Percentiles rank a stretch among this genome's conserved stretches.
These are phyloP conservation scores for Cinchona pubescens DNA, from an alignment of 257 asterid genomes.

Conservation along the genomic window DNA sequence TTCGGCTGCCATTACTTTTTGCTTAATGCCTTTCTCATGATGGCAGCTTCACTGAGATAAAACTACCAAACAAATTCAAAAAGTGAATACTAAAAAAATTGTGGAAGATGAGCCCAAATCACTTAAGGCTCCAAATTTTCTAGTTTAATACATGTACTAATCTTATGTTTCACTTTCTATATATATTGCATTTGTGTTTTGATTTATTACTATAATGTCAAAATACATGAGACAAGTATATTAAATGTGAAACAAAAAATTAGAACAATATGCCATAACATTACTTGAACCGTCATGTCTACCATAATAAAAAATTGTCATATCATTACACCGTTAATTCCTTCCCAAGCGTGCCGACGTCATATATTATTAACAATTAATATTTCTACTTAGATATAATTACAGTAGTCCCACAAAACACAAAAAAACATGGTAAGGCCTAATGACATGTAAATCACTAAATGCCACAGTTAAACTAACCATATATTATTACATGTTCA, in stretches of 20 bases:
- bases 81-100: slow-evolving; percentile 1
- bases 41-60: neutral
- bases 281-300: slow-evolving; percentile 20
- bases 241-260: too few relatives aligned
- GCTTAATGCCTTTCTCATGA: neutral
- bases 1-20: neutral
- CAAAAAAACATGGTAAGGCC: slow-evolving; percentile 50
- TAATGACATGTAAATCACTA: slow-evolving; percentile 73
- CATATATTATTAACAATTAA: slow-evolving; percentile 58
- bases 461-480: slow-evolving; percentile 19
- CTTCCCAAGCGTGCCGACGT: slow-evolving; percentile 40
- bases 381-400: slow-evolving; percentile 46
- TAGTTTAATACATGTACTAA: too few relatives aligned
- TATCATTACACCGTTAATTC: neutral
- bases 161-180: too few relatives aligned
- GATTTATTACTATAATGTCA: too few relatives aligned
- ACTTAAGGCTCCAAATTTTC: too few relatives aligned
- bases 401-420: slow-evolving; percentile 31
- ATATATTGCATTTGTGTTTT: too few relatives aligned
- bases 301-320: slow-evolving; percentile 1
- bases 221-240: too few relatives aligned
- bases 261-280: too few relatives aligned
- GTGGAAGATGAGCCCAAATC: slow-evolving; percentile 3
- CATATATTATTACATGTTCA: slow-evolving; percentile 27
- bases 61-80: neutral